A percentile compares a stretch with the other conserved stretches of the same genome.
Conservation (phyloP, 1,139 yeast genomes). For the Taphrina deformans region DNA sequence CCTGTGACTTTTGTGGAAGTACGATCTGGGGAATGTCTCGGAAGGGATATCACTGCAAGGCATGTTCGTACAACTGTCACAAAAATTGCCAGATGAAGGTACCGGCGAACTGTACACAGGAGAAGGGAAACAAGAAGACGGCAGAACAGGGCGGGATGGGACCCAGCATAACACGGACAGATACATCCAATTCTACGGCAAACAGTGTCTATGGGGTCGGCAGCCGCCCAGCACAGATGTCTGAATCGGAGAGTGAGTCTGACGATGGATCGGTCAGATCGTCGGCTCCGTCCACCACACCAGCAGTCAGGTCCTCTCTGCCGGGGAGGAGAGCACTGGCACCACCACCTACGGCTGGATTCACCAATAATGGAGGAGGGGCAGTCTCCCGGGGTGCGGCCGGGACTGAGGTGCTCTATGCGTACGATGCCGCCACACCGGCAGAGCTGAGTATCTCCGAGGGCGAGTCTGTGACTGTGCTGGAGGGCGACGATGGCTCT, state of each 20-base stretch:
- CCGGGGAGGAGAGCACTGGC: slow-evolving; percentile 32
- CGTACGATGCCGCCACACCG: slow-evolving; percentile 66
- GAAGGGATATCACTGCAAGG: slow-evolving; percentile 41
- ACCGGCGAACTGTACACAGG: slow-evolving; percentile 40
- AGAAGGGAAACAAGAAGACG: slow-evolving; percentile 34
- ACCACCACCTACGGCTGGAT: slow-evolving; percentile 24
- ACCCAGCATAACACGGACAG: slow-evolving; percentile 12
- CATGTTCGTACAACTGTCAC: slow-evolving; percentile 41
- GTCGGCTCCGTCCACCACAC: slow-evolving; percentile 38
- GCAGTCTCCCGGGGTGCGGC: slow-evolving; percentile 46
- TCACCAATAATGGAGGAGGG: slow-evolving; percentile 23
- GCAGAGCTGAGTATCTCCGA: slow-evolving; percentile 68
- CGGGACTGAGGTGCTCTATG: slow-evolving; percentile 56
- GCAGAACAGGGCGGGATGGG: slow-evolving; percentile 28
- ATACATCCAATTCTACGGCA: slow-evolving; percentile 9
- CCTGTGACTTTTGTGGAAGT: slow-evolving; percentile 40
- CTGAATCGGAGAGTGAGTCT: slow-evolving; percentile 2
- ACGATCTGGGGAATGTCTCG: slow-evolving; percentile 42
- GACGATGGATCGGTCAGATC: not conserved
- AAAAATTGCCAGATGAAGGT: slow-evolving; percentile 42
- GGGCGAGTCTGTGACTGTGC: slow-evolving; percentile 62
- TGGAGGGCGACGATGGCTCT: slow-evolving; percentile 78
- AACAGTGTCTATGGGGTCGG: slow-evolving; percentile 21
- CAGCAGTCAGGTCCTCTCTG: slow-evolving; percentile 15
- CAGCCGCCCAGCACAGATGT: not conserved